phyloP scores from a whole-genome alignment of 306 rosid species.

The Rosa persica region DNA sequence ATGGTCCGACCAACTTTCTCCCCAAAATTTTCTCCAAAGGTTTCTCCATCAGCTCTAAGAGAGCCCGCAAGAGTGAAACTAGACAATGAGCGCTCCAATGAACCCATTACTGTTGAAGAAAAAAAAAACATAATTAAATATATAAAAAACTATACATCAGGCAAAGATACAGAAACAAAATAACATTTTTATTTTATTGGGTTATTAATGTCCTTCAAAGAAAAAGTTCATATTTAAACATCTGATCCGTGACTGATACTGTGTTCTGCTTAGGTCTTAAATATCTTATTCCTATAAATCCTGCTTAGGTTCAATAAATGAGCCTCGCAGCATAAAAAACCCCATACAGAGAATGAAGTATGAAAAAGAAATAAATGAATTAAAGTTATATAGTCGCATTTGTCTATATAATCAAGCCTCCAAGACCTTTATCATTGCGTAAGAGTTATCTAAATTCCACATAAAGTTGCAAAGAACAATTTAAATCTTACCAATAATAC shows the following conservation, averaged over 20 bases:
- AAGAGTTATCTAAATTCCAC: not conserved
- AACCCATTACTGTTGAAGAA: slow-evolving; percentile 76
- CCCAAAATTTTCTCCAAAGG: slow-evolving; percentile 59
- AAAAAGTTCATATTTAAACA: not conserved
- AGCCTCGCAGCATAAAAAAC: not conserved
- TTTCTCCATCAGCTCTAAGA: slow-evolving; percentile 88
- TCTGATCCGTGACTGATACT: not conserved
- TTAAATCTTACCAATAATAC: slow-evolving; percentile 73
- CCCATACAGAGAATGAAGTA: not conserved
- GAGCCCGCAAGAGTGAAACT: slow-evolving; percentile 70
- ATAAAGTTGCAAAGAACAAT: not conserved
- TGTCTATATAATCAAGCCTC: not conserved
- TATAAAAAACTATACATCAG: slow-evolving; percentile 2
- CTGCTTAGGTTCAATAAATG: not conserved
- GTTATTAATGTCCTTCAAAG: not conserved
- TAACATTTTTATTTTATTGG: not conserved
- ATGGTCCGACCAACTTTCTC: slow-evolving; percentile 36
- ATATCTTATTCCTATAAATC: not conserved
- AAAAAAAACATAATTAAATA: not conserved
- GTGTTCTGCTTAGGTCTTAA: not conserved
- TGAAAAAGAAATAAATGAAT: not conserved
- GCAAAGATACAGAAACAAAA: not conserved
- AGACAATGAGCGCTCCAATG: slow-evolving; percentile 78
- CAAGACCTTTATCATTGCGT: not conserved
- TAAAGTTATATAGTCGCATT: not conserved